These are phyloP conservation scores for Cryptosporidium meleagridis DNA, from an alignment of 169 alveolate genomes.

Conservation along the genomic window DNA sequence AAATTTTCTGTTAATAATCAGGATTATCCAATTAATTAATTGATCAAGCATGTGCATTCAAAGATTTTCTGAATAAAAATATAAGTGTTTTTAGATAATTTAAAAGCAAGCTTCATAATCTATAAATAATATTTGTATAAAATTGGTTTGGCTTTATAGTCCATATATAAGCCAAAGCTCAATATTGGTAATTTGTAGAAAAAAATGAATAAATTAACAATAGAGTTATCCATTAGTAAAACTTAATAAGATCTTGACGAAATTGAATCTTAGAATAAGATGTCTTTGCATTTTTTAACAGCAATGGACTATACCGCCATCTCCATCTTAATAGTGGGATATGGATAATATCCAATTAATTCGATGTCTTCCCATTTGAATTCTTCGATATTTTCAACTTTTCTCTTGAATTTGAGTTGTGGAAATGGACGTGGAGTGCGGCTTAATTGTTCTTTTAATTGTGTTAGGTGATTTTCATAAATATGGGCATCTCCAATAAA, in stretches of 20 bases:
- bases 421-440: slow-evolving; percentile 98
- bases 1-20: background rate
- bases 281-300: background rate
- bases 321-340: slow-evolving; percentile 90
- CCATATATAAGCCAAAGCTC: too few relatives aligned
- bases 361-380: slow-evolving; percentile 90
- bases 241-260: background rate
- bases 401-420: slow-evolving; percentile 88
- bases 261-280: background rate
- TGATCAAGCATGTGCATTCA: too few relatives aligned
- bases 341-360: slow-evolving; percentile 90
- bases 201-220: too few relatives aligned
- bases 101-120: too few relatives aligned
- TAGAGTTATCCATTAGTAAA: background rate
- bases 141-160: too few relatives aligned
- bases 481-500: slow-evolving; percentile 97
- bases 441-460: slow-evolving; percentile 89
- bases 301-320: slow-evolving; percentile 86
- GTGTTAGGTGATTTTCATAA: slow-evolving; percentile 93
- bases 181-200: too few relatives aligned
- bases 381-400: slow-evolving; percentile 86
- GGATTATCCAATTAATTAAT: too few relatives aligned
- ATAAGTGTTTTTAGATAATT: too few relatives aligned
- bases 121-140: too few relatives aligned
- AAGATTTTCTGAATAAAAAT: too few relatives aligned